Percentiles rank a stretch among this genome's conserved stretches.
These are phyloP conservation scores for Kalmusia sp. DNA, from an alignment of 2,329 filamentous ascomycete genomes.

Conservation along the genomic window DNA sequence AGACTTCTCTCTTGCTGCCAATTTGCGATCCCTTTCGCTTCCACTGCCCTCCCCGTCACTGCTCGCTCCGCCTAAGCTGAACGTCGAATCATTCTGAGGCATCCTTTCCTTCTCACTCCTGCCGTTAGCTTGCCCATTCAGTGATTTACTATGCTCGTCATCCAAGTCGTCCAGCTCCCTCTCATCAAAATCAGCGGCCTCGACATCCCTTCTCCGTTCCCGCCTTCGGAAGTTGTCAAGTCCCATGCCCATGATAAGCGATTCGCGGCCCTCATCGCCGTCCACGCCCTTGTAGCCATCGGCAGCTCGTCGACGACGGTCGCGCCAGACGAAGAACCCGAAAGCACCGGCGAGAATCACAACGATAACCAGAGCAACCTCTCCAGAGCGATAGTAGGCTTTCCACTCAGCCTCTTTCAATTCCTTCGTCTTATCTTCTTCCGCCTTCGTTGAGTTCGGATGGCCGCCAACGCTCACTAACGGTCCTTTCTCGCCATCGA, in stretches of 20 bases:
- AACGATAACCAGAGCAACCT: constrained; percentile 83
- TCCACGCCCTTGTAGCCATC: constrained; percentile 54
- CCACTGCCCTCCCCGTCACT: constrained; percentile 47
- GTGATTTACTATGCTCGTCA: constrained; percentile 28
- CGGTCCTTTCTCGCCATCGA: constrained; percentile 84
- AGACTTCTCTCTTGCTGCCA: constrained; percentile 32
- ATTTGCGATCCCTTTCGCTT: constrained; percentile 39
- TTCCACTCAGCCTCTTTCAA: constrained; percentile 87
- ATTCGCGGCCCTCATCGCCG: constrained; percentile 53
- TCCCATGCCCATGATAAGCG: constrained; percentile 52
- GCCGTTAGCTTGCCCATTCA: constrained; percentile 32
- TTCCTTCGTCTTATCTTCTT: constrained; percentile 72
- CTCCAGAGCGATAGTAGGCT: constrained; percentile 86
- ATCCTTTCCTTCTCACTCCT: constrained; percentile 36
- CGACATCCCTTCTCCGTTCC: constrained; percentile 58
- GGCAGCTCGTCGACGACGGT: constrained; percentile 53
- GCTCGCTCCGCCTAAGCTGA: constrained; percentile 58
- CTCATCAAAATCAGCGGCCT: constrained; percentile 69
- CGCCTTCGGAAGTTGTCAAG: constrained; percentile 56
- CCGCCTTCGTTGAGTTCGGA: constrained; percentile 71
- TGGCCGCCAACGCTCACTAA: constrained; percentile 79
- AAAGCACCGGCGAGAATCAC: constrained; percentile 74
- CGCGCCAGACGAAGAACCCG: constrained; percentile 73
- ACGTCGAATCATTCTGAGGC: constrained; percentile 49
- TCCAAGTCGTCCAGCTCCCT: constrained; percentile 64